These are phyloP conservation scores for Sphaerulina vaccinii DNA, from an alignment of 2,329 filamentous ascomycete genomes.

Conservation along the genomic window DNA sequence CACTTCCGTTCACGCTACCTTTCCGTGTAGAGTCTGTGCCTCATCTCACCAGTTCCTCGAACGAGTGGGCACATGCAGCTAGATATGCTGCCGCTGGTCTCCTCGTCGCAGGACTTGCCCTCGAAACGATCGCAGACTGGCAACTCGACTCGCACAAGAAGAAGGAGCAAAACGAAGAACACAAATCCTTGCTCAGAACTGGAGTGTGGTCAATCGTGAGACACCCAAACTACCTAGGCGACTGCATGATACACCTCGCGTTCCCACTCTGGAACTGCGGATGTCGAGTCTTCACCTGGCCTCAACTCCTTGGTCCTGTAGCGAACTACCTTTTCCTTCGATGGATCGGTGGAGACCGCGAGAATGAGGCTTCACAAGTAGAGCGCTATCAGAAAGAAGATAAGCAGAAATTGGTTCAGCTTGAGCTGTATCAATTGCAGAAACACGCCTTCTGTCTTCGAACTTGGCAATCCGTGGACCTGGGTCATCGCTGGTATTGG, in stretches of 20 bases:
- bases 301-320: conserved; percentile 56
- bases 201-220: conserved; percentile 63
- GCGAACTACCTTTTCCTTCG: conserved; percentile 61
- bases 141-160: conserved; percentile 54
- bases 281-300: conserved; percentile 54
- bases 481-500: conserved; percentile 55
- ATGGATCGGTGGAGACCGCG: conserved; percentile 56
- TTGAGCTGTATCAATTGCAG: conserved; percentile 52
- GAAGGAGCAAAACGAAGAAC: conserved; percentile 24
- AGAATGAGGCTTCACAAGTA: conserved; percentile 55
- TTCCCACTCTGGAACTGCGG: conserved; percentile 59
- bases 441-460: conserved; percentile 56
- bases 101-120: conserved; percentile 56
- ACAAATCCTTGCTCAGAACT: conserved; percentile 47
- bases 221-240: conserved; percentile 64
- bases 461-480: conserved; percentile 57
- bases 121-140: conserved; percentile 58
- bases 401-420: conserved; percentile 53
- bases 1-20: conserved; percentile 57
- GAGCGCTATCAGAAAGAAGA: conserved; percentile 53
- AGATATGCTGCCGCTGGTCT: conserved; percentile 48
- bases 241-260: conserved; percentile 58
- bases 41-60: conserved; percentile 15
- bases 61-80: conserved; percentile 39
- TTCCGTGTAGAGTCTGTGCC: conserved; percentile 38